Conservation (phyloP, 345 rosid species). For the Eucalyptus fibrosa region DNA sequence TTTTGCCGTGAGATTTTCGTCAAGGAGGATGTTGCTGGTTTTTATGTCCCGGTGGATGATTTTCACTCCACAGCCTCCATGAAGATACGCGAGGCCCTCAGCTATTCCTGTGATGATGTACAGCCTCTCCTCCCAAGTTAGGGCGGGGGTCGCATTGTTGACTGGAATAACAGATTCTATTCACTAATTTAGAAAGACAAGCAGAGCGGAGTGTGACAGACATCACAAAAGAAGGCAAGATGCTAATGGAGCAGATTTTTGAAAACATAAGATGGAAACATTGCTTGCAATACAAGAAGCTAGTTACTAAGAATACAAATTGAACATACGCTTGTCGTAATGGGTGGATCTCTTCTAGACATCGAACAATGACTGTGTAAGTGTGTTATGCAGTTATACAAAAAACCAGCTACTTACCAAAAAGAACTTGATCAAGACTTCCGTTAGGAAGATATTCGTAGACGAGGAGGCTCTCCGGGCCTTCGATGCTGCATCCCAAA, state of each 20-base stretch:
- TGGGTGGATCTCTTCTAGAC: not conserved
- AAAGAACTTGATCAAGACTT: slow-evolving; percentile 68
- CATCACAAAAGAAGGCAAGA: not conserved
- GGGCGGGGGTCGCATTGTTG: slow-evolving; percentile 18
- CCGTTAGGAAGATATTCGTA: slow-evolving; percentile 69
- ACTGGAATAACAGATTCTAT: slow-evolving; percentile 9
- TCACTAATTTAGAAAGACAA: not conserved
- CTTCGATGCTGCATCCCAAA: slow-evolving; percentile 87
- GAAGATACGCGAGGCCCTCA: slow-evolving; percentile 68
- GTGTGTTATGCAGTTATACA: not conserved
- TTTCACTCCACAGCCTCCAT: slow-evolving; percentile 38
- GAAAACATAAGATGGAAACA: not conserved
- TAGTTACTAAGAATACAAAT: not conserved
- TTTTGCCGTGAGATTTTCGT: slow-evolving; percentile 48
- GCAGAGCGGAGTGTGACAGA: not conserved
- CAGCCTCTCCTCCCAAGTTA: slow-evolving; percentile 57
- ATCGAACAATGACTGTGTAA: rapidly evolving
- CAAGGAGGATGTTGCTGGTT: slow-evolving; percentile 74
- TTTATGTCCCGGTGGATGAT: slow-evolving; percentile 86
- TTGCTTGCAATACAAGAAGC: not conserved
- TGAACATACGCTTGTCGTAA: not conserved
- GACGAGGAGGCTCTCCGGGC: slow-evolving; percentile 76
- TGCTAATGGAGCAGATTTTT: not conserved
- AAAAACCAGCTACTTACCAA: slow-evolving; percentile 17
- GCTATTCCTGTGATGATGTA: slow-evolving; percentile 56